A percentile compares a stretch with the other conserved stretches of the same genome.
Evolutionary conservation across 352 stramenopile genomes (phyloP).

Genomic region (Globisporangium iwayamae): DNA sequence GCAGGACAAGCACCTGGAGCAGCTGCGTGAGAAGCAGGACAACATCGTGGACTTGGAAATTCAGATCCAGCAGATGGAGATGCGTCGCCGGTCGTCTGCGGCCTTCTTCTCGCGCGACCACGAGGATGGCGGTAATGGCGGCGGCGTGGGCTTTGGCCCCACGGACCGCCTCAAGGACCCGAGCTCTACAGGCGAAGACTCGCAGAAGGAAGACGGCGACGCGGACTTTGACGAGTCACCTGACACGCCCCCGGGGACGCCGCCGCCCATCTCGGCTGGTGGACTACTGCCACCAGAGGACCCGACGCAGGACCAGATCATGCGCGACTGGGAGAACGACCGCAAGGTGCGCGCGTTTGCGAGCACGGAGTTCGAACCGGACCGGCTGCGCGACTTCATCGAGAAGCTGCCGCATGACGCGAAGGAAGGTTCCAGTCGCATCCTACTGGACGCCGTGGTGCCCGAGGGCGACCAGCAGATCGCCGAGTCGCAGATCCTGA

Average conservation of each 20-base stretch:
- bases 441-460: constrained; percentile 53
- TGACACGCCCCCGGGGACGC: constrained; percentile 70
- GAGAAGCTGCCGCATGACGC: constrained; percentile 64
- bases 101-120: constrained; percentile 37
- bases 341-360: constrained; percentile 45
- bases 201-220: constrained; percentile 15
- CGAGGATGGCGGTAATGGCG: constrained; percentile 13
- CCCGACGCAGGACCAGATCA: constrained; percentile 51
- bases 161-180: constrained; percentile 31
- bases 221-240: constrained; percentile 43
- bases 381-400: constrained; percentile 45
- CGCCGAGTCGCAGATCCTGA: constrained; percentile 67
- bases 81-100: constrained; percentile 46
- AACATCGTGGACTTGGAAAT: constrained; percentile 54
- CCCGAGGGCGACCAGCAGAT: constrained; percentile 37
- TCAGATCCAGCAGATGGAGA: constrained; percentile 61
- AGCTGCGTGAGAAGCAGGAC: constrained; percentile 75
- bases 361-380: constrained; percentile 41
- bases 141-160: constrained; percentile 43
- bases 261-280: constrained; percentile 61
- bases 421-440: constrained; percentile 56
- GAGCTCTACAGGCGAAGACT: constrained; percentile 23
- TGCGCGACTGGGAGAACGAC: constrained; percentile 68
- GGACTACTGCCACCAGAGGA: constrained; percentile 46
- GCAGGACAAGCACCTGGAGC: constrained; percentile 57